A percentile compares a stretch with the other conserved stretches of the same genome.
Evolutionary conservation across 768 basidiomycete genomes (phyloP).

Genomic region (Panellus pusillus): DNA sequence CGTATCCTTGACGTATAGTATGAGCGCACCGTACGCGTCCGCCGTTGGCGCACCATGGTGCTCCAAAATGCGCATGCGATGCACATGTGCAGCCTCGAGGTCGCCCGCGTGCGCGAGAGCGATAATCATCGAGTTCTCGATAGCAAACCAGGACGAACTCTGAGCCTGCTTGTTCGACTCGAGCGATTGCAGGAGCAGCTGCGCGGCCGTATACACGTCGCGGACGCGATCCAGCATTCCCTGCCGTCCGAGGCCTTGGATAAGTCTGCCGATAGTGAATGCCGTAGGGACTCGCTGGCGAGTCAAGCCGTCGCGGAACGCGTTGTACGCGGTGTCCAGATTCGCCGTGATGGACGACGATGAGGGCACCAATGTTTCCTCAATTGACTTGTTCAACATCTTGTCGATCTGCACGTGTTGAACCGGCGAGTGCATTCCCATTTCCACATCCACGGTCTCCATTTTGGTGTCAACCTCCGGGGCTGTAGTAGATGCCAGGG

Average conservation of each 20-base stretch:
- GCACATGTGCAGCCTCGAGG: constrained; percentile 75
- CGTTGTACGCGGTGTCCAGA: constrained; percentile 44
- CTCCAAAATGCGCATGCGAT: constrained; percentile 75
- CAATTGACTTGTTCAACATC: constrained; percentile 30
- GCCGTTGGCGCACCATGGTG: constrained; percentile 78
- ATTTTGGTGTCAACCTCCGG: not conserved
- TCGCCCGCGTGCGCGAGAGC: constrained; percentile 82
- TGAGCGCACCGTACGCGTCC: constrained; percentile 90
- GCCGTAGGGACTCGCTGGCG: constrained; percentile 51
- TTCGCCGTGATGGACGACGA: constrained; percentile 22
- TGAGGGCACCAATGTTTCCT: constrained; percentile 32
- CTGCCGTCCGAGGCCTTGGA: constrained; percentile 66
- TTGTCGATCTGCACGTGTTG: constrained; percentile 25
- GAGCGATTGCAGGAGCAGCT: constrained; percentile 53
- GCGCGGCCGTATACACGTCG: constrained; percentile 67
- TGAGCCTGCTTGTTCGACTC: constrained; percentile 48
- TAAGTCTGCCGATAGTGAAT: constrained; percentile 56
- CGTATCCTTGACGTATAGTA: constrained; percentile 85
- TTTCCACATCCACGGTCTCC: not conserved
- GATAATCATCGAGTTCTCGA: constrained; percentile 91
- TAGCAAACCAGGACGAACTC: constrained; percentile 61
- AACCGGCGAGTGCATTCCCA: constrained; percentile 3
- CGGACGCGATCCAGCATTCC: constrained; percentile 61
- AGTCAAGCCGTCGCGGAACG: constrained; percentile 47
- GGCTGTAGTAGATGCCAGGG: constrained; percentile 21